A percentile compares a stretch with the other conserved stretches of the same genome.
Conservation (phyloP, 345 rosid genomes). For the Dimocarpus longan region DNA sequence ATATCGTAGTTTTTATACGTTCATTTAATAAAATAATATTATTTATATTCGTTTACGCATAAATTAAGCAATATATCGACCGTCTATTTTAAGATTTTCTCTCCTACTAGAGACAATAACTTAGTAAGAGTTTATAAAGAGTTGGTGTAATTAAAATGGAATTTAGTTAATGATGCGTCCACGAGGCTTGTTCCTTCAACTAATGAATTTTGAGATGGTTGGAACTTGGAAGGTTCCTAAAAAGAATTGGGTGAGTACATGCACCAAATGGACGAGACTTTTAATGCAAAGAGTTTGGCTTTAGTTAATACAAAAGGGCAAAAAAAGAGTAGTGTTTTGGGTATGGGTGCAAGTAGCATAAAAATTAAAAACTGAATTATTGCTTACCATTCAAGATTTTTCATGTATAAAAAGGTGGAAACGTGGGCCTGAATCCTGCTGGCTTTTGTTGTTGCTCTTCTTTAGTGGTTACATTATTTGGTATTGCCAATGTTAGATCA, state of each 20-base stretch:
- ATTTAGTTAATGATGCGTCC: not conserved
- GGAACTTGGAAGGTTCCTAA: slow-evolving; percentile 3
- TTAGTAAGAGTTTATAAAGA: not conserved
- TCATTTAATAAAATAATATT: too few relatives aligned
- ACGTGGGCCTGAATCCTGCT: not conserved
- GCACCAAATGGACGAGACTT: slow-evolving; percentile 14
- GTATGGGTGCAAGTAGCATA: not conserved
- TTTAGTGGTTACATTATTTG: slow-evolving; percentile 20
- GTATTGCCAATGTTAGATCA: slow-evolving; percentile 9
- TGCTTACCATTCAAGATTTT: slow-evolving; percentile 3
- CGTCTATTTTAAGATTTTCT: not conserved
- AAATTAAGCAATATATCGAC: too few relatives aligned
- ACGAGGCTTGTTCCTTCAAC: slow-evolving; percentile 4
- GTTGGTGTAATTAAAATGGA: not conserved
- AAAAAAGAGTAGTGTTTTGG: not conserved
- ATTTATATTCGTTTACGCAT: too few relatives aligned
- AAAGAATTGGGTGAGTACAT: slow-evolving; percentile 20
- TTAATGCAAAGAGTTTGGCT: slow-evolving; percentile 31
- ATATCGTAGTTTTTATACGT: too few relatives aligned
- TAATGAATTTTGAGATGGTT: not conserved
- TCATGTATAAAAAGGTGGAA: not conserved
- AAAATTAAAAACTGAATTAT: slow-evolving; percentile 23
- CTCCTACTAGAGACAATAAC: not conserved
- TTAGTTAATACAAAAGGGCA: not conserved
- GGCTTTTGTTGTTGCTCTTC: not conserved